Conservation (phyloP, 495 filamentous ascomycete species). For the Penicillium cataractarum region DNA sequence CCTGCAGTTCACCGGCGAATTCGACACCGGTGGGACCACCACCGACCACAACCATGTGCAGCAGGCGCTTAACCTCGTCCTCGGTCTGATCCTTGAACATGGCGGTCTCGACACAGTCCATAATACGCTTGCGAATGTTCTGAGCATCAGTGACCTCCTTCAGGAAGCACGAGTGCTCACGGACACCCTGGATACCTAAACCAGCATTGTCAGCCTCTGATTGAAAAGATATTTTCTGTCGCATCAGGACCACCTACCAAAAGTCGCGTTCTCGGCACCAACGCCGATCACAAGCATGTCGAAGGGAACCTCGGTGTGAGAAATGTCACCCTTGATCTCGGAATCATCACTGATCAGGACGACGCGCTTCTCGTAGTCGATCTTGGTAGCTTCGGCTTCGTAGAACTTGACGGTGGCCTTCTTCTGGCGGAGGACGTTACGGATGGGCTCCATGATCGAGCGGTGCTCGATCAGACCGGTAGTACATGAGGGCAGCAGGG, state of each 20-base stretch:
- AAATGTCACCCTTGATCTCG: conserved; percentile 83
- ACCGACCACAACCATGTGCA: conserved; percentile 99
- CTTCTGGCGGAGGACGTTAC: conserved; percentile 92
- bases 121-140: conserved; percentile 94
- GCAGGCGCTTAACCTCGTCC: conserved; percentile 87
- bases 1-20: conserved; percentile 96
- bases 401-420: conserved; percentile 90
- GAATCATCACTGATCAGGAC: conserved; percentile 89
- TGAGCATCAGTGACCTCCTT: conserved; percentile 98
- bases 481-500: conserved; percentile 93
- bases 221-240: background rate
- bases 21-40: conserved; percentile 98
- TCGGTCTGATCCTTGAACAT: conserved; percentile 96
- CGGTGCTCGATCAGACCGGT: conserved; percentile 97
- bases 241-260: conserved; percentile 59
- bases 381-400: conserved; percentile 96
- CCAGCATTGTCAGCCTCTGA: conserved; percentile 15
- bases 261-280: conserved; percentile 97
- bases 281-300: conserved; percentile 98
- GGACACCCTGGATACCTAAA: conserved; percentile 86
- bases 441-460: conserved; percentile 98
- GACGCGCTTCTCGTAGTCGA: conserved; percentile 89
- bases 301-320: conserved; percentile 88
- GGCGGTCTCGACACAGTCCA: conserved; percentile 98
- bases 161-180: conserved; percentile 94